These are phyloP conservation scores for Candida labiduridarum DNA, from an alignment of 1,139 yeast species.

Conservation along the genomic window DNA sequence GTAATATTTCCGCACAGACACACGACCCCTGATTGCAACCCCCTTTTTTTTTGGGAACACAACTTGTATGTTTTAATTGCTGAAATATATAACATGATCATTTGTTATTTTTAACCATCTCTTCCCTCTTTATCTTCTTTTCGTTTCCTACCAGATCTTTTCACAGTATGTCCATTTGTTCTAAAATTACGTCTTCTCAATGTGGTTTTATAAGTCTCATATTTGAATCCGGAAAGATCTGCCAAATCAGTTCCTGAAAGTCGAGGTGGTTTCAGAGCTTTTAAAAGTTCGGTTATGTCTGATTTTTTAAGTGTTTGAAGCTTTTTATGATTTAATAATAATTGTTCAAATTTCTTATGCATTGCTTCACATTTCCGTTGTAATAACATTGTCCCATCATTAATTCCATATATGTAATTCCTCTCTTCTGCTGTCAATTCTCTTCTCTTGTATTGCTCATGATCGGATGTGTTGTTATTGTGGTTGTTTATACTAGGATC, in stretches of 20 bases:
- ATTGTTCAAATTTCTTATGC: slow-evolving; percentile 1
- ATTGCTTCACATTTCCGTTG: neutral
- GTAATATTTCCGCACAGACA: neutral
- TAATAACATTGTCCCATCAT: neutral
- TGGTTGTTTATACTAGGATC: neutral
- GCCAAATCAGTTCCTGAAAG: neutral
- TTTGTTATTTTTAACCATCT: neutral
- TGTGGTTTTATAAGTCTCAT: slow-evolving; percentile 1
- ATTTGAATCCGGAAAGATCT: neutral
- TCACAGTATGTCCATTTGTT: neutral
- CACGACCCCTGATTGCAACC: too few species aligned
- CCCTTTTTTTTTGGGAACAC: too few species aligned
- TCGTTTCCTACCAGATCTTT: neutral
- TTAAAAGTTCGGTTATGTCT: neutral
- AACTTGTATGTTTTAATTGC: too few species aligned
- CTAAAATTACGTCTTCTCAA: neutral
- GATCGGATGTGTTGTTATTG: neutral
- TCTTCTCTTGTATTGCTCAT: neutral
- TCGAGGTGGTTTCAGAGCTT: slow-evolving; percentile 3
- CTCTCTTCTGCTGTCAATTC: slow-evolving; percentile 3
- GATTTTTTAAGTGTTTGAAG: neutral
- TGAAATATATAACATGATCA: too few species aligned
- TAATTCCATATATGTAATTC: slow-evolving; percentile 2
- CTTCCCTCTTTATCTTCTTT: slow-evolving; percentile 1
- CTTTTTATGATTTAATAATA: neutral